These are phyloP conservation scores for Cladobotryum protrusum DNA, from an alignment of 2,329 filamentous ascomycete genomes.

Conservation along the genomic window DNA sequence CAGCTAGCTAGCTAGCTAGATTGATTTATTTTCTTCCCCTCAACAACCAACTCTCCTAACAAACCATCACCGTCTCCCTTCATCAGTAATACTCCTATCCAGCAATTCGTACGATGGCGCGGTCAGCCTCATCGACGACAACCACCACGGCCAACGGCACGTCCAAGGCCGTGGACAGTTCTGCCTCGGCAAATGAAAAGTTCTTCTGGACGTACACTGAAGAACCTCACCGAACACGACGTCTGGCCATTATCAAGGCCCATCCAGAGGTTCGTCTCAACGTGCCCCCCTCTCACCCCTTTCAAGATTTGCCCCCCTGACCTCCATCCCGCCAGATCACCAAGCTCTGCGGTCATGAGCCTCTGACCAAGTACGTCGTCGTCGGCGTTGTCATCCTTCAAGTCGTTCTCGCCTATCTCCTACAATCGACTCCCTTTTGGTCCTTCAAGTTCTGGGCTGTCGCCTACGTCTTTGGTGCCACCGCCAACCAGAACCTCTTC, in stretches of 20 bases:
- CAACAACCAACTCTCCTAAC: no score
- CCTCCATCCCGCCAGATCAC: constrained; percentile 57
- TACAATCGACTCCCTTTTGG: constrained; percentile 71
- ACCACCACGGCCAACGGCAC: constrained; percentile 24
- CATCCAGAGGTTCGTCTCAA: constrained; percentile 69
- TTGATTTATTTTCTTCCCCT: no score
- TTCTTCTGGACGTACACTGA: constrained; percentile 99
- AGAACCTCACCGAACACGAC: constrained; percentile 86
- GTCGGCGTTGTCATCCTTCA: constrained; percentile 77
- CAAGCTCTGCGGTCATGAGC: constrained; percentile 94
- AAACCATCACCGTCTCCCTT: no score
- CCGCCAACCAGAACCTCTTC: constrained; percentile 97
- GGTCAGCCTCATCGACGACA: constrained; percentile 22
- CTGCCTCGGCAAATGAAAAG: constrained; percentile 30
- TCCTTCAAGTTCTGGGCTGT: constrained; percentile 80
- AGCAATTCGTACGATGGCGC: constrained; percentile 3
- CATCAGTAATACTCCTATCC: no score
- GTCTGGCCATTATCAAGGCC: constrained; percentile 93
- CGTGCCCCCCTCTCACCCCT: neutral
- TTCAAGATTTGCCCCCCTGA: constrained; percentile 1
- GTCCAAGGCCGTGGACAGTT: constrained; percentile 15
- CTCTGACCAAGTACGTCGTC: constrained; percentile 91
- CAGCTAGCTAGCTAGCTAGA: no score
- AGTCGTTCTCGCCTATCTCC: constrained; percentile 66
- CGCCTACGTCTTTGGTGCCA: constrained; percentile 87